Percentiles rank a stretch among this genome's conserved stretches.
Evolutionary conservation across 441 rosid genomes (phyloP).

Genomic region (Croton laevigatus): DNA sequence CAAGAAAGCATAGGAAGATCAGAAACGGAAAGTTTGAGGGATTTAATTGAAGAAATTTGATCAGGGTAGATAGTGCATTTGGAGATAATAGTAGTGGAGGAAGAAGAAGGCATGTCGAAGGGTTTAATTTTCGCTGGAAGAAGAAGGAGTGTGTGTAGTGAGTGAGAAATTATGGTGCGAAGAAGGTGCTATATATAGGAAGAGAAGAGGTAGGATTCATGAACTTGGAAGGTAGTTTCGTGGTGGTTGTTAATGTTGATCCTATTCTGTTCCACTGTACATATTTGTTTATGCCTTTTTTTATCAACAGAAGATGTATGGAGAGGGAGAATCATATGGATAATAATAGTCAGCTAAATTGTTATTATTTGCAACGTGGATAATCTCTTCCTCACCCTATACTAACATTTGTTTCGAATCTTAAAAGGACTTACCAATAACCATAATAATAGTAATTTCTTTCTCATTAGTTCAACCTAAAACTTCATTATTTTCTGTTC

Average conservation of each 20-base stretch:
- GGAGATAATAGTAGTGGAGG: slow-evolving; percentile 42
- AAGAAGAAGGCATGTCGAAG: slow-evolving; percentile 54
- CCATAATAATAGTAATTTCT: too few relatives aligned
- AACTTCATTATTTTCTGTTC: too few relatives aligned
- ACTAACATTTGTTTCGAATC: too few relatives aligned
- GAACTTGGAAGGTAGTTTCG: slow-evolving; percentile 34
- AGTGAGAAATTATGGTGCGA: slow-evolving; percentile 3
- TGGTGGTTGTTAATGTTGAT: slow-evolving; percentile 11
- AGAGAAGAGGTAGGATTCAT: slow-evolving; percentile 38
- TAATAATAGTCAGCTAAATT: not conserved
- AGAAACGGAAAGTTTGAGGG: slow-evolving; percentile 78
- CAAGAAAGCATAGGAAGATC: slow-evolving; percentile 97
- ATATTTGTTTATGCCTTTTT: slow-evolving; percentile 3
- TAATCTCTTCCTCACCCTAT: not conserved
- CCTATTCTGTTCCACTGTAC: slow-evolving; percentile 5
- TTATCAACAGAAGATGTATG: slow-evolving; percentile 18
- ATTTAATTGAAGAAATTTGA: slow-evolving; percentile 25
- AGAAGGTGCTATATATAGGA: slow-evolving; percentile 39
- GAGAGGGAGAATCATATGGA: not conserved
- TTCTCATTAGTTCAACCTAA: too few relatives aligned
- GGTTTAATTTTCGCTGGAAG: not conserved
- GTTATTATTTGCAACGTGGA: not conserved
- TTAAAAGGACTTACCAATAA: not conserved
- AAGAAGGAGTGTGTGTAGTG: slow-evolving; percentile 6
- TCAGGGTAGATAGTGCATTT: slow-evolving; percentile 59